phyloP scores from a whole-genome alignment of 345 rosid genomes.

The Hevea brasiliensis region DNA sequence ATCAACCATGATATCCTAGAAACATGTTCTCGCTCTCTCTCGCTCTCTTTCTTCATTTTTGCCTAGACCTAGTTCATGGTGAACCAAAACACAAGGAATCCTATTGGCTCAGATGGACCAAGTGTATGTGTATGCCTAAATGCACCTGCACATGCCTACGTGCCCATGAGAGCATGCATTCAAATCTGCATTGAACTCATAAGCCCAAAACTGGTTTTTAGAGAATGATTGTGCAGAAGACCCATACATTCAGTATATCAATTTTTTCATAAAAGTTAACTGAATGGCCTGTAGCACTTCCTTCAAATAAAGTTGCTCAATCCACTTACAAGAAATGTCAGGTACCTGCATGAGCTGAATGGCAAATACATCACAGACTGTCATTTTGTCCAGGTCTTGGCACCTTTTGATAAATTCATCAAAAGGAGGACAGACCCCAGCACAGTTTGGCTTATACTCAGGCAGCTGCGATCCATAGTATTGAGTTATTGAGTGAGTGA shows the following conservation, averaged over 20 bases:
- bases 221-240: background rate
- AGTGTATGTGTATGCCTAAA: too few species aligned
- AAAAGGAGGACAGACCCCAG: slow-evolving; percentile 50
- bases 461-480: slow-evolving; percentile 47
- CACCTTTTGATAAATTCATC: slow-evolving; percentile 65
- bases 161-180: too few species aligned
- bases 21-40: too few species aligned
- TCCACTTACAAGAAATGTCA: too few species aligned
- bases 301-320: background rate
- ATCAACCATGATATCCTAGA: too few species aligned
- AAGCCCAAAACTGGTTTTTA: background rate
- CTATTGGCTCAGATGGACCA: too few species aligned
- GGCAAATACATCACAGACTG: slow-evolving; percentile 84
- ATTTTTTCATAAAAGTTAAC: background rate
- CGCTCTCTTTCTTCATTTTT: too few species aligned
- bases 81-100: too few species aligned
- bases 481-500: slow-evolving; percentile 65
- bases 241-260: background rate
- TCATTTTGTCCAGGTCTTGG: slow-evolving; percentile 75
- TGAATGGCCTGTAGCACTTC: background rate
- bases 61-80: too few species aligned
- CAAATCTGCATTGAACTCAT: too few species aligned
- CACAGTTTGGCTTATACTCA: slow-evolving; percentile 35
- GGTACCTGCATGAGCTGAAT: slow-evolving; percentile 99
- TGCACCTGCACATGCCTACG: too few species aligned